A percentile compares a stretch with the other conserved stretches of the same genome.
Evolutionary conservation across 2,329 filamentous ascomycete species (phyloP).

Genomic region (Ophiocordyceps camponoti-rufipedis): DNA sequence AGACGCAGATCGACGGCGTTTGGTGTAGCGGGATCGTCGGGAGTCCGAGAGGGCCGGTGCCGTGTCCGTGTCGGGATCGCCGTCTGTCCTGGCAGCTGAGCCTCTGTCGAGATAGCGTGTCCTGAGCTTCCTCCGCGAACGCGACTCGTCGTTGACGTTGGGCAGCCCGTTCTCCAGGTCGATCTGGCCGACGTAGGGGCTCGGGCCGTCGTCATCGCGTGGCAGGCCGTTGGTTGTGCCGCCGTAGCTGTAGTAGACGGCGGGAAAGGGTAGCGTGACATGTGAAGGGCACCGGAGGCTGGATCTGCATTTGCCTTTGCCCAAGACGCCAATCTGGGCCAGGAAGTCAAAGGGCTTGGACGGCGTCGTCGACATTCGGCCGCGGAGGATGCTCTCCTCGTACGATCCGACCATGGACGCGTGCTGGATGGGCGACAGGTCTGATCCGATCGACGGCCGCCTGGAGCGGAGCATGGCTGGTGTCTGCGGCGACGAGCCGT

Average conservation of each 20-base stretch:
- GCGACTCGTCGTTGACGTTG: slow-evolving; percentile 27
- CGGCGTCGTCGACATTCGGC: slow-evolving; percentile 90
- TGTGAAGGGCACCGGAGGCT: slow-evolving; percentile 76
- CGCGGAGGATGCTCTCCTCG: slow-evolving; percentile 87
- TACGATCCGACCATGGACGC: slow-evolving; percentile 96
- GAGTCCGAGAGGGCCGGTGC: slow-evolving; percentile 1
- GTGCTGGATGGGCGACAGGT: slow-evolving; percentile 63
- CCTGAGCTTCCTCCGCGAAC: slow-evolving; percentile 29
- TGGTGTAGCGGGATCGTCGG: not conserved
- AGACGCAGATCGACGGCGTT: slow-evolving; percentile 28
- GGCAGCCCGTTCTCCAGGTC: slow-evolving; percentile 70
- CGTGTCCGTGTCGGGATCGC: not conserved
- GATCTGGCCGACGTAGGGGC: slow-evolving; percentile 86
- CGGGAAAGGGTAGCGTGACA: slow-evolving; percentile 77
- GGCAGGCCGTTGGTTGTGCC: slow-evolving; percentile 44
- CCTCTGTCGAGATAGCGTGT: slow-evolving; percentile 22
- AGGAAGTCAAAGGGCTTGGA: slow-evolving; percentile 86
- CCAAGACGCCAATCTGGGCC: slow-evolving; percentile 86
- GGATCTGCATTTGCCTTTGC: slow-evolving; percentile 73
- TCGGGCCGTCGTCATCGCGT: slow-evolving; percentile 67
- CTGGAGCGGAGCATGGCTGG: slow-evolving; percentile 35
- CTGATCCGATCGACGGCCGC: slow-evolving; percentile 53
- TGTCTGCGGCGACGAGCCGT: slow-evolving; percentile 28
- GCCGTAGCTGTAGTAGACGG: slow-evolving; percentile 89
- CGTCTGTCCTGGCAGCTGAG: slow-evolving; percentile 3